phyloP scores from a whole-genome alignment of 331 rosid species.

The Erythrophleum ivorense region DNA sequence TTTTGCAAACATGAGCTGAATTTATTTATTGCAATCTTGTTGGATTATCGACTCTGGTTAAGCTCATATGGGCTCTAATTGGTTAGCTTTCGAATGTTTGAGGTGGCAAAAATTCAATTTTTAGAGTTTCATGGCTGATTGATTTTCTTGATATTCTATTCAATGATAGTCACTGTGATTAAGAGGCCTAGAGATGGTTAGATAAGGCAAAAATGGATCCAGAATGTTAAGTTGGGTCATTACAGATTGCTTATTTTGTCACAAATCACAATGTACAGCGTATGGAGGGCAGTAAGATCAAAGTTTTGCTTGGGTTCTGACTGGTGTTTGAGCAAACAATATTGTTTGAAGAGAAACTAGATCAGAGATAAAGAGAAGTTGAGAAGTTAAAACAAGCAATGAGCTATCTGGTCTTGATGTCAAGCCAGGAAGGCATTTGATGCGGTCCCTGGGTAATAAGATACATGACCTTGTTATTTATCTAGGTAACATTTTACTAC shows the following conservation, averaged over 20 bases:
- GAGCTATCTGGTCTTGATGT: conserved; percentile 32
- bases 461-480: neutral
- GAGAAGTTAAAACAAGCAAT: conserved; percentile 20
- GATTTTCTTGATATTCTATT: conserved; percentile 10
- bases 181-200: conserved; percentile 23
- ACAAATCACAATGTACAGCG: neutral
- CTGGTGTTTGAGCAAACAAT: conserved; percentile 13
- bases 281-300: neutral
- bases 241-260: neutral
- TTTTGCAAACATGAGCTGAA: neutral
- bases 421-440: conserved; percentile 20
- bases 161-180: neutral
- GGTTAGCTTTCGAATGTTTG: conserved; percentile 1
- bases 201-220: conserved; percentile 23
- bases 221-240: neutral
- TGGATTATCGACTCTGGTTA: neutral
- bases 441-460: neutral
- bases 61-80: neutral
- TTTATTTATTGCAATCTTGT: neutral
- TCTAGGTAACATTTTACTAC: neutral
- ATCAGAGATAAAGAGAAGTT: neutral
- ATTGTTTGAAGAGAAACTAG: conserved; percentile 10
- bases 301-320: neutral
- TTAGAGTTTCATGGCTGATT: conserved; percentile 12
- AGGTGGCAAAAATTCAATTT: conserved; percentile 2